phyloP scores from a whole-genome alignment of 768 basidiomycete genomes.

The Boletellus emodensis region DNA sequence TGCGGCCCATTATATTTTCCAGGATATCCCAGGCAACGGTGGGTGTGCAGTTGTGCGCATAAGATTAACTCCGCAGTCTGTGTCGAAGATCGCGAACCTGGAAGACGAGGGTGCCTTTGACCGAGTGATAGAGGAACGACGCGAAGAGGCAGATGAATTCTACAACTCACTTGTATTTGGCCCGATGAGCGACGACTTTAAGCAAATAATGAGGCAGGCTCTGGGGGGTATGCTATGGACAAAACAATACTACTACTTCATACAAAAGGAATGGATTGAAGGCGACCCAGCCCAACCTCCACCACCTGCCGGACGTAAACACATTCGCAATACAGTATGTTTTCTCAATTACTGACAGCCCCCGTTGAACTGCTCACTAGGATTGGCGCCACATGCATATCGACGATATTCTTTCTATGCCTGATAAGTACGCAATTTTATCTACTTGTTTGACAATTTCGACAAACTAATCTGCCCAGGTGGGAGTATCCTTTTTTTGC shows the following conservation, averaged over 20 bases:
- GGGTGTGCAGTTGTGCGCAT: conserved; percentile 94
- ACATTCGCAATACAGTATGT: conserved; percentile 75
- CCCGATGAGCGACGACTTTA: conserved; percentile 86
- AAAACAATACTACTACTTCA: conserved; percentile 95
- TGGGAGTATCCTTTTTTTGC: conserved; percentile 99
- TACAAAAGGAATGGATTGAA: conserved; percentile 94
- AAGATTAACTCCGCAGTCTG: conserved; percentile 78
- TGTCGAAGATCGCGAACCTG: conserved; percentile 73
- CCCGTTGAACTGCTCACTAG: conserved; percentile 33
- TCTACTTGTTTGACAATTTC: neutral
- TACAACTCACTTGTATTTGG: conserved; percentile 78
- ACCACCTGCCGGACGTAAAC: conserved; percentile 86
- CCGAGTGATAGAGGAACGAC: conserved; percentile 80
- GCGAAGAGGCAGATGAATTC: conserved; percentile 95
- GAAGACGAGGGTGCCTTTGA: conserved; percentile 91
- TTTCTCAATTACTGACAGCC: neutral
- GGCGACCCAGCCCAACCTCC: conserved; percentile 95
- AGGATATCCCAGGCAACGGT: conserved; percentile 81
- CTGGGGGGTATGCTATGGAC: conserved; percentile 98
- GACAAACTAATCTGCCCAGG: conserved; percentile 33
- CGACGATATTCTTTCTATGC: conserved; percentile 97
- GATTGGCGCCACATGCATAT: conserved; percentile 97
- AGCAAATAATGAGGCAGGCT: conserved; percentile 96
- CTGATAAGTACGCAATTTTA: conserved; percentile 72
- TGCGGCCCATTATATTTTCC: conserved; percentile 87